These are phyloP conservation scores for Lunasporangiospora selenospora DNA, from an alignment of 192 early-diverging fungal genomes.

Conservation along the genomic window DNA sequence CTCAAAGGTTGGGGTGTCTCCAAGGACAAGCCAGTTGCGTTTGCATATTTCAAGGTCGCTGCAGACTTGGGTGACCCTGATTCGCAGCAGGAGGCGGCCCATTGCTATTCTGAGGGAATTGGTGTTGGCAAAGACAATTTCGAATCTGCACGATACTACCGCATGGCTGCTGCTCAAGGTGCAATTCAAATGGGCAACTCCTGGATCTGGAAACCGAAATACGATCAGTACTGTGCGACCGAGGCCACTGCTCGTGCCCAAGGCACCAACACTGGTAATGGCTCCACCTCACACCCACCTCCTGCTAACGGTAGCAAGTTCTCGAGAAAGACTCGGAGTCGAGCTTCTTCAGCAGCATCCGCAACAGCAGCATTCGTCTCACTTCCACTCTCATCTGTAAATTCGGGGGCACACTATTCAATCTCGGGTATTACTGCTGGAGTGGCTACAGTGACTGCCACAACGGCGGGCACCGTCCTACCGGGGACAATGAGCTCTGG, in stretches of 20 bases:
- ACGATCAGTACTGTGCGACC: conserved; percentile 58
- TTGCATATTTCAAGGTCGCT: conserved; percentile 84
- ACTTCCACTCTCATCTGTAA: no score
- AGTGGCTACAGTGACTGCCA: no score
- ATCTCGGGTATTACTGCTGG: no score
- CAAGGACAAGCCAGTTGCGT: conserved; percentile 77
- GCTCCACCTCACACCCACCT: no score
- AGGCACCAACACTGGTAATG: no score
- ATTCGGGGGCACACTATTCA: no score
- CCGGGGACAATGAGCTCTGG: no score
- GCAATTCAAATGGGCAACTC: conserved; percentile 78
- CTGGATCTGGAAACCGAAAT: conserved; percentile 87
- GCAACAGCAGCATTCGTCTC: no score
- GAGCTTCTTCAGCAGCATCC: no score
- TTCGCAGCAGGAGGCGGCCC: conserved; percentile 75
- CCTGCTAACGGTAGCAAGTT: no score
- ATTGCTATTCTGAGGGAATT: conserved; percentile 76
- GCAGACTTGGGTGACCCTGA: conserved; percentile 81
- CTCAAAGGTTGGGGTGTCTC: conserved; percentile 81
- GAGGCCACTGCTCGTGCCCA: conserved; percentile 13
- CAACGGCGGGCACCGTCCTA: no score
- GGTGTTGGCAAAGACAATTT: conserved; percentile 77
- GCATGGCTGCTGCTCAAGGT: conserved; percentile 76
- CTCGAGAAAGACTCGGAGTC: no score
- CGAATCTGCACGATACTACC: conserved; percentile 80